Base-by-base conservation (phyloP, 805 yeast genomes). In the Yarrowia yakushimensis region DNA sequence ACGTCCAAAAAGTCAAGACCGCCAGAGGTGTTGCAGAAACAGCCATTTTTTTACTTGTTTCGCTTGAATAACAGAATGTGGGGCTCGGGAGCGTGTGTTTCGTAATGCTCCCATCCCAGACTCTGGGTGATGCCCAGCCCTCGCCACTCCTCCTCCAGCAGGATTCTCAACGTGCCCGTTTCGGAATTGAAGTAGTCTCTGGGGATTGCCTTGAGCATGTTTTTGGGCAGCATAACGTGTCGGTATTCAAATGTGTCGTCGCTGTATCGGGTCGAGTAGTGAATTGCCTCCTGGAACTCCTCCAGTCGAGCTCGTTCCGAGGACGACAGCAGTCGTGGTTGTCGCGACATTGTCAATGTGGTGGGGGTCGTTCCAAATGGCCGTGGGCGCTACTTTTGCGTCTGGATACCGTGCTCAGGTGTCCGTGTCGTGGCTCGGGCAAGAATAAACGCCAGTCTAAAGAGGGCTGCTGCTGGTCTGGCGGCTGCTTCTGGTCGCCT, bases 81-180 rank as follows among this genome's bases (percentile, higher is more conserved):
- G 25, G 99, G 99, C 75, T 94, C 99, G 45, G 99, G 99, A 0
- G 98, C 88, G 73, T 94, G 99, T 42, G 97, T 92, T 71, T 94
- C 99, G 72, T 93, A 94, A 74, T 94, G 99, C 62, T 82, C 94
- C 99, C 99, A 94, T 1, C 99, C 99, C 65, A 94, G 78, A 36
- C 96, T 88, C 74, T 94, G 99, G 7, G 98, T 94, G 70, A 94
- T 91, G 2, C 99, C 99, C 55, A 94, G 78, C 1, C 97, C 98
- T 74, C 99, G 82, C 99, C 99, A 94, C 75, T 94, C 99, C 68
- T 94, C 98, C 74, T 94, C 99, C 54, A 88, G 76, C 39, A 94
- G 77, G 45, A 94, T 90, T 67, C 97, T 85, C 68, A 94, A 79
- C 0, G 99, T 94, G 5, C 98, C 98, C 2, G 96, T 90, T 64